Evolutionary conservation across 2,329 filamentous ascomycete species (phyloP), one percentile per base, ranked within the genome.

Genomic region (Sporothrix variecibatus): DNA sequence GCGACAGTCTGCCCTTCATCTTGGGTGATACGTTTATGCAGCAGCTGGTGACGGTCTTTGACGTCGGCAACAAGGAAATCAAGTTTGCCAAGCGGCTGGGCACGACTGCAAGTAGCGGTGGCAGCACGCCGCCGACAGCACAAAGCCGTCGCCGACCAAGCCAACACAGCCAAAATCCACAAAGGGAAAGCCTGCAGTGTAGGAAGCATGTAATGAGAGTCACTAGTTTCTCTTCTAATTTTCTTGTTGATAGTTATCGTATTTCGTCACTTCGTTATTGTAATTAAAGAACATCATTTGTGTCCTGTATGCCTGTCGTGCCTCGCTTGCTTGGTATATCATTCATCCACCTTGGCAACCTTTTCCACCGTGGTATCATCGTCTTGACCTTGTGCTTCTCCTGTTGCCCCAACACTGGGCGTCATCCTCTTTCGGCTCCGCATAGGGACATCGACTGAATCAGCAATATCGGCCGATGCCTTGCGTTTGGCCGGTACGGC

Each of bases 61-160:
- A 82, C 58, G 72, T 80, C 9, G 76, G 75, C 26, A 77, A 79
- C 56, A 80, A 79, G 79, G 77, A 81, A 77, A 76, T 82, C 64
- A 78, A 79, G 69, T 80, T 80, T 72, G 79, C 79, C 73, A 74
- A 69, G 69, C 60, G 73, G 8, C 38, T 40, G 40, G 17, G 8
- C 71, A 56, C 11, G 53, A 8, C 49, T 17, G 15, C 40, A 9
- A 49, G 31, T 38, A 53, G 51, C 20, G 49, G 49, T 4, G 9
- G 49, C 51, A 53, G 23, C 20, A 53, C 51, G 51, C 6, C 51
- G 51, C 51, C 26, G n/a, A 23, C 49, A 23, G 20, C 26, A 31
- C 56, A 6, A 34, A 26, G 26, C 56, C 56, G 28, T 31, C 56
- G 56, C 56, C 56, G 9, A 58, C 56, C 12, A 34, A 34, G 56